Evolutionary conservation across 768 basidiomycete species (phyloP).

Genomic region (Chalciporus pseudorubinellus): DNA sequence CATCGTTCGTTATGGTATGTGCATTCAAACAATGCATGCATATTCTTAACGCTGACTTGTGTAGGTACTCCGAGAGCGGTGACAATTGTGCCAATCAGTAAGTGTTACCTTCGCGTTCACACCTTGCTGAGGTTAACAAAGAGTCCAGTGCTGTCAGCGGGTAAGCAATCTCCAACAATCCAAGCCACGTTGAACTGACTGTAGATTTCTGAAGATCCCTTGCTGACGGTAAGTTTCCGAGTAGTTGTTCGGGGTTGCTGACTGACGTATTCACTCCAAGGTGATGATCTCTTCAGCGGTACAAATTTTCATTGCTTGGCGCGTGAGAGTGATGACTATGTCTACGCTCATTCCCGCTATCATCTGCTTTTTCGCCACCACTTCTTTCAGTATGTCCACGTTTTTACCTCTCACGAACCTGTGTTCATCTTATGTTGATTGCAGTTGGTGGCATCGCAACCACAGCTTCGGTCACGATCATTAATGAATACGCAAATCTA

Average conservation of each 20-base stretch:
- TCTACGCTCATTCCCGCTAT: constrained; percentile 26
- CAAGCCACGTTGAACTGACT: too few relatives aligned
- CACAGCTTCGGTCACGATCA: constrained; percentile 28
- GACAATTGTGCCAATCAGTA: neutral
- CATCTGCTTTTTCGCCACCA: constrained; percentile 16
- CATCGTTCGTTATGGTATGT: constrained; percentile 43
- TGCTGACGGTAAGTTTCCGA: constrained; percentile 41
- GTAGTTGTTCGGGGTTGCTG: too few relatives aligned
- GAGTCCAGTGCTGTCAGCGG: constrained; percentile 14
- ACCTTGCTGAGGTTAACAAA: too few relatives aligned
- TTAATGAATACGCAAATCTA: constrained; percentile 35
- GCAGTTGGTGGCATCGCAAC: constrained; percentile 39
- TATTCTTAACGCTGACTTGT: neutral
- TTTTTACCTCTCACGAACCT: neutral
- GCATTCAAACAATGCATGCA: constrained; percentile 7
- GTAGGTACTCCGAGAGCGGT: constrained; percentile 16
- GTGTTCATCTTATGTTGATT: neutral
- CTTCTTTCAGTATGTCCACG: constrained; percentile 7
- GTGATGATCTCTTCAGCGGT: constrained; percentile 44
- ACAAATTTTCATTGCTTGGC: constrained; percentile 48
- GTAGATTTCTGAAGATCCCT: constrained; percentile 42
- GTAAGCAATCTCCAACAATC: constrained; percentile 10
- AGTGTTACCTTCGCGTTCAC: too few relatives aligned
- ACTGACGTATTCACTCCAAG: constrained; percentile 25
- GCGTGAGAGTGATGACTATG: constrained; percentile 36